phyloP scores from a whole-genome alignment of 345 rosid species.

The Carallia pectinifolia region DNA sequence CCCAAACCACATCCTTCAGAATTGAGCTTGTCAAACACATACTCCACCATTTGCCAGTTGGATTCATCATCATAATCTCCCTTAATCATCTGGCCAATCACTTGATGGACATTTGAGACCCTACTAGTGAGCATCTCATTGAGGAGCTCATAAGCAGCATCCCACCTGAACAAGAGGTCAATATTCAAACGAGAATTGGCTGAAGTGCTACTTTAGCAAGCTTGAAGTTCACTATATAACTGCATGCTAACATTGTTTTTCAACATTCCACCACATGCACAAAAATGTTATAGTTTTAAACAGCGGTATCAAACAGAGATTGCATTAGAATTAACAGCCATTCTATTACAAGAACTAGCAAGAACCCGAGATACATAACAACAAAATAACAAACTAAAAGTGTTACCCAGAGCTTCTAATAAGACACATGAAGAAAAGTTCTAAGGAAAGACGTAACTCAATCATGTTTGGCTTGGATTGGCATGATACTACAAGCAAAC shows the following conservation, averaged over 20 bases:
- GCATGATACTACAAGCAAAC: too few relatives aligned
- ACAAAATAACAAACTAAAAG: not conserved
- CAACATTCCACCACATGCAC: not conserved
- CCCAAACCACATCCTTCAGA: constrained; percentile 91
- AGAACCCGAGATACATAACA: not conserved
- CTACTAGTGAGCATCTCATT: constrained; percentile 76
- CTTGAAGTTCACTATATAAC: not conserved
- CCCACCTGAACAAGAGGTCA: constrained; percentile 54
- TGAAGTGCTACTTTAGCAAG: not conserved
- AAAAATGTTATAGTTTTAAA: not conserved
- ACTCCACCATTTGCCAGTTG: constrained; percentile 96
- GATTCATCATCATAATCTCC: constrained; percentile 84
- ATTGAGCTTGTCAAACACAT: constrained; percentile 76
- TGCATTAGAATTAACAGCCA: not conserved
- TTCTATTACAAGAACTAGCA: not conserved
- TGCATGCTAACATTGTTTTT: not conserved
- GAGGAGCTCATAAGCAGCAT: constrained; percentile 64
- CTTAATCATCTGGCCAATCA: constrained; percentile 87
- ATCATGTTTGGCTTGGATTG: too few relatives aligned
- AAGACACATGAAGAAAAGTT: not conserved
- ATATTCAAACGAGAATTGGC: constrained; percentile 14
- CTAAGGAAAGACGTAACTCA: too few relatives aligned
- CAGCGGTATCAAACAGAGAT: not conserved
- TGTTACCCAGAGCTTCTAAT: not conserved
- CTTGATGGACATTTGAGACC: constrained; percentile 81